Conservation (phyloP, 2,329 filamentous ascomycete species). For the Epichloe gansuensis region DNA sequence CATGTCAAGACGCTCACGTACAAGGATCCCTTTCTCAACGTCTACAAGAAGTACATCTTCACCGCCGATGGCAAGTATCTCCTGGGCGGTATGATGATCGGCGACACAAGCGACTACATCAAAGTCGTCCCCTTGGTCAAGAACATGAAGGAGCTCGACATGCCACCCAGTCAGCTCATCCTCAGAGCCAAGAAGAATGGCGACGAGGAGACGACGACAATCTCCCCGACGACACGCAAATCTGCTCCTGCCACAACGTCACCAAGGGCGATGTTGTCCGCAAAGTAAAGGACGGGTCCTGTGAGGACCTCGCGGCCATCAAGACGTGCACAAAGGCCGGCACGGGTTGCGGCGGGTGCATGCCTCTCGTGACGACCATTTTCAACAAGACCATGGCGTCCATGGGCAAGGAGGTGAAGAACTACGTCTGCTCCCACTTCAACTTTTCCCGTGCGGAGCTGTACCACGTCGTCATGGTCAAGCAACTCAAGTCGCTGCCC, state of each 20-base stretch:
- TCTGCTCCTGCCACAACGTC: slow-evolving; percentile 90
- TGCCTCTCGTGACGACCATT: slow-evolving; percentile 79
- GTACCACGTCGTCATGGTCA: slow-evolving; percentile 81
- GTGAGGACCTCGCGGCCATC: slow-evolving; percentile 69
- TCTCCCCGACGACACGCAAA: slow-evolving; percentile 72
- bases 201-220: slow-evolving; percentile 60
- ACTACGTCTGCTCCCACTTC: slow-evolving; percentile 78
- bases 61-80: slow-evolving; percentile 82
- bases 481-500: slow-evolving; percentile 57
- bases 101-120: slow-evolving; percentile 81
- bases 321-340: slow-evolving; percentile 88
- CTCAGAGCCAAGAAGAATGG: slow-evolving; percentile 61
- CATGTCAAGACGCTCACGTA: slow-evolving; percentile 73
- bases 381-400: slow-evolving; percentile 81
- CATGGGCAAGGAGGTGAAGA: slow-evolving; percentile 79
- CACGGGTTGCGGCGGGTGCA: slow-evolving; percentile 80
- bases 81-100: slow-evolving; percentile 95
- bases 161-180: slow-evolving; percentile 72
- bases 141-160: slow-evolving; percentile 64
- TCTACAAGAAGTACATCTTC: slow-evolving; percentile 93
- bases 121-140: slow-evolving; percentile 83
- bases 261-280: slow-evolving; percentile 69
- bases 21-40: slow-evolving; percentile 73
- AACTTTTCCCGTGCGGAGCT: slow-evolving; percentile 72
- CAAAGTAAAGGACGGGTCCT: slow-evolving; percentile 62